These are phyloP conservation scores for Phaseolus lunatus DNA, from an alignment of 306 rosid genomes.

Conservation along the genomic window DNA sequence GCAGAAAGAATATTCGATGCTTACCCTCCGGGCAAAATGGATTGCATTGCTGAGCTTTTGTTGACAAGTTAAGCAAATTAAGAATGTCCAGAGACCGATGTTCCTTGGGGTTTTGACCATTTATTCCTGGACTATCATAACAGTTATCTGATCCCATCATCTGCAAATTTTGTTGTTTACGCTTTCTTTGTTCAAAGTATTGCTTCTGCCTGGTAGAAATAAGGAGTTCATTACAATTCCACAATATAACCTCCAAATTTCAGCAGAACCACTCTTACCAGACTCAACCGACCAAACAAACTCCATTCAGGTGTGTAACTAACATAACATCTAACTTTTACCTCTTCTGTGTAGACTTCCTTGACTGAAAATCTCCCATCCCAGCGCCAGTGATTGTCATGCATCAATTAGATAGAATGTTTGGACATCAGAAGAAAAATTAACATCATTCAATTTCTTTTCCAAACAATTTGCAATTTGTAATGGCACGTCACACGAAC, in stretches of 20 bases:
- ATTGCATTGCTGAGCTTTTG: conserved; percentile 52
- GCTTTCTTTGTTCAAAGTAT: conserved; percentile 90
- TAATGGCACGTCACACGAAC: conserved; percentile 10
- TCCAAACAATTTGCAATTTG: conserved; percentile 25
- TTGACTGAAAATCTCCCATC: conserved; percentile 64
- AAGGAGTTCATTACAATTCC: conserved; percentile 35
- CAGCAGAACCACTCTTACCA: conserved; percentile 17
- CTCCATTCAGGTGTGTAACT: neutral
- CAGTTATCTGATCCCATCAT: conserved; percentile 55
- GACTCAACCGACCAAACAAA: conserved; percentile 31
- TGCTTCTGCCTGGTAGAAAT: conserved; percentile 80
- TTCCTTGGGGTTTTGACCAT: conserved; percentile 58
- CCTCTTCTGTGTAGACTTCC: conserved; percentile 85
- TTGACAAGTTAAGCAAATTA: conserved; percentile 75
- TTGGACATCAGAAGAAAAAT: conserved; percentile 49
- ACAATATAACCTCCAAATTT: conserved; percentile 21
- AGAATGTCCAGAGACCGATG: conserved; percentile 81
- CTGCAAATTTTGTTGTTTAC: conserved; percentile 67
- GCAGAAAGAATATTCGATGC: conserved; percentile 34
- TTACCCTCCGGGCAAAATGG: conserved; percentile 57
- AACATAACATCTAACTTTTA: conserved; percentile 45
- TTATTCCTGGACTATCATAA: conserved; percentile 45
- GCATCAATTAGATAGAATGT: conserved; percentile 51
- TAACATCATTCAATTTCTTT: conserved; percentile 1
- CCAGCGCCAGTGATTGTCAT: conserved; percentile 48